Conservation (phyloP, 2,329 filamentous ascomycete genomes). For the Cordyceps tenuipes region DNA sequence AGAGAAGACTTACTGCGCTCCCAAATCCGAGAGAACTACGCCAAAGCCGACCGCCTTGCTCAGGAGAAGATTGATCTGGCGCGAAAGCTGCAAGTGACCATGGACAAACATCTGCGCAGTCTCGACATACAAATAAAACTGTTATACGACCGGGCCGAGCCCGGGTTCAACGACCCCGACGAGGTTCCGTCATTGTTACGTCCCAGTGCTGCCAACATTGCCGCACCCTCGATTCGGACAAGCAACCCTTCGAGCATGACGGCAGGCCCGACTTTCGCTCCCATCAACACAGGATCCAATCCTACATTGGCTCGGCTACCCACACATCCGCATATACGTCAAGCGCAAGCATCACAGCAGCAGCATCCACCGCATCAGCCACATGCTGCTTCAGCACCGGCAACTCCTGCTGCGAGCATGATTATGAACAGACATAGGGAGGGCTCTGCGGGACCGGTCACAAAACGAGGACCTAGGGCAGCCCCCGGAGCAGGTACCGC, state of each 20-base stretch:
- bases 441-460: slow-evolving; percentile 52
- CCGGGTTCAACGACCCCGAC: slow-evolving; percentile 53
- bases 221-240: slow-evolving; percentile 30
- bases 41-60: slow-evolving; percentile 60
- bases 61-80: slow-evolving; percentile 66
- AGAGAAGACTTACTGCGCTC: slow-evolving; percentile 63
- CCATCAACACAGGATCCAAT: slow-evolving; percentile 27
- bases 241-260: slow-evolving; percentile 33
- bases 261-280: slow-evolving; percentile 15
- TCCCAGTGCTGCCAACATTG: slow-evolving; percentile 45
- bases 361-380: slow-evolving; percentile 13
- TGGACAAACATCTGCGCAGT: slow-evolving; percentile 55
- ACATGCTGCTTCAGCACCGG: slow-evolving; percentile 48
- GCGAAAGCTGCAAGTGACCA: slow-evolving; percentile 51
- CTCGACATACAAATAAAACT: slow-evolving; percentile 56
- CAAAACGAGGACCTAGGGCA: slow-evolving; percentile 45
- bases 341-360: slow-evolving; percentile 38
- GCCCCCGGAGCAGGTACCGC: slow-evolving; percentile 39
- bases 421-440: slow-evolving; percentile 48
- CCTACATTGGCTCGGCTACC: slow-evolving; percentile 35
- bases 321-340: slow-evolving; percentile 39
- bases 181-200: slow-evolving; percentile 56
- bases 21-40: slow-evolving; percentile 59
- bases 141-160: slow-evolving; percentile 52
- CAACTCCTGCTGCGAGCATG: slow-evolving; percentile 53